A percentile compares a stretch with the other conserved stretches of the same genome.
phyloP scores from a whole-genome alignment of 2,329 filamentous ascomycete species.

The Tolypocladium amazonense region DNA sequence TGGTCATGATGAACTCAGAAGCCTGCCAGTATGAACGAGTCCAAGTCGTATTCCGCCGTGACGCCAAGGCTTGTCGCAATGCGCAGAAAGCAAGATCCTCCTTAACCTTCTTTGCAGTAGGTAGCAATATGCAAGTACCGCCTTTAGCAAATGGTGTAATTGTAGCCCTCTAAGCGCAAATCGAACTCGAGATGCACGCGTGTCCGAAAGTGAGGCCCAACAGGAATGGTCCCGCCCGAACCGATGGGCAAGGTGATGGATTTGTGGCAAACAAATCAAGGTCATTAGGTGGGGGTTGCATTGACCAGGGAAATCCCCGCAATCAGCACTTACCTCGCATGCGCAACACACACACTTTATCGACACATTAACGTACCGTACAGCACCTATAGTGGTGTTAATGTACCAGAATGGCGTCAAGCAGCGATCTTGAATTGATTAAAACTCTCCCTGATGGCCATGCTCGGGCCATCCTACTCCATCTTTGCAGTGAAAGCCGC shows the following conservation, averaged over 20 bases:
- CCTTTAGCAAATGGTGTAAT: too few species aligned
- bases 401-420: not conserved
- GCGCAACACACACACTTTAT: not conserved
- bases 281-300: not conserved
- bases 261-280: not conserved
- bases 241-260: not conserved
- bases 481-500: not conserved
- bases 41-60: not conserved
- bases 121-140: too few species aligned
- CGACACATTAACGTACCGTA: too few species aligned
- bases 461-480: not conserved
- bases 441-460: not conserved
- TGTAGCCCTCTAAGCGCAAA: not conserved
- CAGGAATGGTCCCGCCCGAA: not conserved
- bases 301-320: not conserved
- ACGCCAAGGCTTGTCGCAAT: not conserved
- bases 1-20: not conserved
- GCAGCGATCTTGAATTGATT: not conserved
- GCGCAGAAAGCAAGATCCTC: not conserved
- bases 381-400: not conserved
- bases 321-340: not conserved
- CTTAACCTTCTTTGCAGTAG: too few species aligned
- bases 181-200: not conserved
- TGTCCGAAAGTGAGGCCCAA: not conserved
- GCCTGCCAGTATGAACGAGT: not conserved